Evolutionary conservation across 1,284 basidiomycete species (phyloP), one percentile per base, ranked within the genome.

Genomic region (Farysia itapuensis): DNA sequence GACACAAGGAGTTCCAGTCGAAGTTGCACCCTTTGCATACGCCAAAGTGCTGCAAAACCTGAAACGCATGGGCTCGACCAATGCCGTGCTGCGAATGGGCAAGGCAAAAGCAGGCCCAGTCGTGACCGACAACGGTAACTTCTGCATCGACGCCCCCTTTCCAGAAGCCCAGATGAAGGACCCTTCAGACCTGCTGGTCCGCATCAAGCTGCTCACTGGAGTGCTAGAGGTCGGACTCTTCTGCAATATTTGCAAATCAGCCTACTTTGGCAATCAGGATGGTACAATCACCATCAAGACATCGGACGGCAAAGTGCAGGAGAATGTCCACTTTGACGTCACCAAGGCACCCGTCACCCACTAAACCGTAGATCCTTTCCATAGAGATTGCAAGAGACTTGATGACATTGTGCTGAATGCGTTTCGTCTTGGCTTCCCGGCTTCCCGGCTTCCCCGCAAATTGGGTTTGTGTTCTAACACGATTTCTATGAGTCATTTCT

Each of bases 211-310:
- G 19, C 30, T 70, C 16, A 97, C 94, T 1, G 94, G 95, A 46
- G 91, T 98, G 11, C 88, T 97, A 23, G 94, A 98, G 78, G 95
- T 97, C 24, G 95, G 95, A 0, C 79, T 98, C 18, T 98, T 98
- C 81, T 92, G 89, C 74, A 57, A 67, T 42, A 87, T 97, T 83
- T 90, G 88, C n/a, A 84, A 87, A 77, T 91, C 90, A 0, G 93
- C 93, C 9, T 98, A 97, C 82, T 98, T 97, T 80, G 94, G 94
- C 15, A 94, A 95, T 42, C 48, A 64, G 25, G 64, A 72, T 35
- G 68, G 65, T 25, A 57, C 60, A 22, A 72, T 74, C 26, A 59
- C 66, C 16, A 59, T 60, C 42, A 70, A 72, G 59, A 41, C 39
- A 5, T 47, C 38, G 9, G 71, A 67, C 21, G 72, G 74, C 4